These are phyloP conservation scores for Solanum pimpinellifolium DNA, from an alignment of 257 asterid species.

Conservation along the genomic window DNA sequence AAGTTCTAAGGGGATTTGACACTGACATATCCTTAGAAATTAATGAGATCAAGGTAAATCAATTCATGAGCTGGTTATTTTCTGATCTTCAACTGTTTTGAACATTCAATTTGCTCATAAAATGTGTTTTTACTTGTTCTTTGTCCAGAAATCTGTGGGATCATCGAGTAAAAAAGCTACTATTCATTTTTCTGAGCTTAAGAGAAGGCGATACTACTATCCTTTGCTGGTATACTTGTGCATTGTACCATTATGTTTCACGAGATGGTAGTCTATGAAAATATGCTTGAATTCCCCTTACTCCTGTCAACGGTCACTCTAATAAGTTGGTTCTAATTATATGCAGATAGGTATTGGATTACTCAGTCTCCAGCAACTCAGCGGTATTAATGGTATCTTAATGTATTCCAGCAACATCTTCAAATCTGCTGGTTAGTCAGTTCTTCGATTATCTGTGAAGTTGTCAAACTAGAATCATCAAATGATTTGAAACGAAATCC, in stretches of 20 bases:
- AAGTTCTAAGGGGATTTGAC: slow-evolving; percentile 76
- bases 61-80: background rate
- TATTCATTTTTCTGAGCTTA: slow-evolving; percentile 54
- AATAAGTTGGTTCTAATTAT: background rate
- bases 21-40: slow-evolving; percentile 69
- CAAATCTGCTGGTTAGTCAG: slow-evolving; percentile 48
- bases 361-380: slow-evolving; percentile 72
- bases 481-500: background rate
- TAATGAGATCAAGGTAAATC: slow-evolving; percentile 71
- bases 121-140: background rate
- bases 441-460: background rate
- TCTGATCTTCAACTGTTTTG: background rate
- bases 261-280: background rate
- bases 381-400: slow-evolving; percentile 74
- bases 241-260: background rate
- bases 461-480: background rate
- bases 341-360: slow-evolving; percentile 72
- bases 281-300: background rate
- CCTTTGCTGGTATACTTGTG: slow-evolving; percentile 60
- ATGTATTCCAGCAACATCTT: slow-evolving; percentile 82
- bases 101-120: background rate
- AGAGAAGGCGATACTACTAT: slow-evolving; percentile 56
- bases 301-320: background rate
- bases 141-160: slow-evolving; percentile 59
- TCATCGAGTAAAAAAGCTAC: slow-evolving; percentile 57